Evolutionary conservation across 2,329 filamentous ascomycete genomes (phyloP).

Genomic region (Coleophoma eucalyptorum): DNA sequence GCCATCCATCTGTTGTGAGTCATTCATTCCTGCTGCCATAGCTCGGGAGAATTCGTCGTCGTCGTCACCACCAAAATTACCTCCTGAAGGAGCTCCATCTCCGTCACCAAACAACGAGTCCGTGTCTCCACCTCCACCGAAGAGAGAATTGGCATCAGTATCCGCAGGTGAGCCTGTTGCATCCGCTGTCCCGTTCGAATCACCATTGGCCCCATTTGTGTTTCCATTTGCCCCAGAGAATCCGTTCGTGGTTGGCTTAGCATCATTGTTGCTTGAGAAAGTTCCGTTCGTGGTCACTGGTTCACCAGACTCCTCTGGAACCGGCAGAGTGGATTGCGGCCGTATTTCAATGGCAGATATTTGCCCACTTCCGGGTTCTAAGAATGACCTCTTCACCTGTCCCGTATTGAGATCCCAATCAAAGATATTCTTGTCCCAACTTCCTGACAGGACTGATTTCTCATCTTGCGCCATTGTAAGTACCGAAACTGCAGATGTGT

Average conservation of each 20-base stretch:
- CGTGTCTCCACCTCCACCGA: conserved; percentile 68
- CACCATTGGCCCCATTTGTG: conserved; percentile 29
- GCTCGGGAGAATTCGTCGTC: conserved; percentile 78
- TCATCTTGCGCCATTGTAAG: conserved; percentile 81
- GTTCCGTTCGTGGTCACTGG: conserved; percentile 61
- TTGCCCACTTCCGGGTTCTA: conserved; percentile 74
- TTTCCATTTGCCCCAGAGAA: conserved; percentile 26
- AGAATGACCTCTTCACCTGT: conserved; percentile 72
- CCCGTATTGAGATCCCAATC: conserved; percentile 96
- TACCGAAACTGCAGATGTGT: conserved; percentile 89
- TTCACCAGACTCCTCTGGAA: conserved; percentile 68
- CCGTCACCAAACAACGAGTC: conserved; percentile 86
- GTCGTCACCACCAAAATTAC: conserved; percentile 62
- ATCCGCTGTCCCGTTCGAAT: conserved; percentile 30
- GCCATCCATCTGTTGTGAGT: conserved; percentile 17
- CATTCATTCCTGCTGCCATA: conserved; percentile 48
- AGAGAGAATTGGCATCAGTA: conserved; percentile 65
- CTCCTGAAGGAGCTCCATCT: conserved; percentile 46
- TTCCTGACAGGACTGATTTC: conserved; percentile 81
- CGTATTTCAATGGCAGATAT: conserved; percentile 86
- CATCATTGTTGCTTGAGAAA: conserved; percentile 69
- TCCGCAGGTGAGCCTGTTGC: conserved; percentile 53
- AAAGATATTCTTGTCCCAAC: conserved; percentile 92
- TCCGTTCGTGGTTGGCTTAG: conserved; percentile 53
- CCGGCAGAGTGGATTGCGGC: conserved; percentile 68